phyloP scores from a whole-genome alignment of 805 yeast species.

The Zygosaccharomyces kombuchaensis region DNA sequence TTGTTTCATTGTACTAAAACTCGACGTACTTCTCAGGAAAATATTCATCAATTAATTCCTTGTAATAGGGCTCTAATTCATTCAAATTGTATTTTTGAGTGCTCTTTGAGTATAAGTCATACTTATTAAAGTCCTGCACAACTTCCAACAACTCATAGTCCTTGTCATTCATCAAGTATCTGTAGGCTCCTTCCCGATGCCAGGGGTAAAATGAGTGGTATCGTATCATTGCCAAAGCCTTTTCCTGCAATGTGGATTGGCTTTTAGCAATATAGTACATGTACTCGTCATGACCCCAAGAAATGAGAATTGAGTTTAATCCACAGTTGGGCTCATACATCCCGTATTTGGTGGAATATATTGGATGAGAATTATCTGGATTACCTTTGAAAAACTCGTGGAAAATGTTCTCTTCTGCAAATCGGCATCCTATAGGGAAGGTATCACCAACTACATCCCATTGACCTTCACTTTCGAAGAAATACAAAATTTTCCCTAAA shows the following conservation, averaged over 20 bases:
- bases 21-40: slow-evolving; percentile 56
- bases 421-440: slow-evolving; percentile 69
- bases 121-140: slow-evolving; percentile 62
- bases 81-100: slow-evolving; percentile 48
- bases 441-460: slow-evolving; percentile 83
- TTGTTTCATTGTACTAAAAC: slow-evolving; percentile 36
- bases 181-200: slow-evolving; percentile 68
- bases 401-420: slow-evolving; percentile 54
- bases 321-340: slow-evolving; percentile 64
- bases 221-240: slow-evolving; percentile 68
- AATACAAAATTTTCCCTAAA: slow-evolving; percentile 62
- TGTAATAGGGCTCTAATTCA: slow-evolving; percentile 52
- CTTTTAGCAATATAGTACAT: slow-evolving; percentile 68
- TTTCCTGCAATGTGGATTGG: slow-evolving; percentile 59
- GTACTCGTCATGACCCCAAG: slow-evolving; percentile 80
- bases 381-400: slow-evolving; percentile 56
- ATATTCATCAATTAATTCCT: slow-evolving; percentile 60
- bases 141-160: slow-evolving; percentile 59
- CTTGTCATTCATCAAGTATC: slow-evolving; percentile 57
- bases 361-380: slow-evolving; percentile 59
- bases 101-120: slow-evolving; percentile 62
- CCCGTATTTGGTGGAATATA: slow-evolving; percentile 63
- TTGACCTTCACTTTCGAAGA: slow-evolving; percentile 68
- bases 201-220: slow-evolving; percentile 75
- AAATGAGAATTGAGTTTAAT: slow-evolving; percentile 61